Evolutionary conservation across 2,329 filamentous ascomycete species (phyloP).

Genomic region (Achaetomium macrosporum): DNA sequence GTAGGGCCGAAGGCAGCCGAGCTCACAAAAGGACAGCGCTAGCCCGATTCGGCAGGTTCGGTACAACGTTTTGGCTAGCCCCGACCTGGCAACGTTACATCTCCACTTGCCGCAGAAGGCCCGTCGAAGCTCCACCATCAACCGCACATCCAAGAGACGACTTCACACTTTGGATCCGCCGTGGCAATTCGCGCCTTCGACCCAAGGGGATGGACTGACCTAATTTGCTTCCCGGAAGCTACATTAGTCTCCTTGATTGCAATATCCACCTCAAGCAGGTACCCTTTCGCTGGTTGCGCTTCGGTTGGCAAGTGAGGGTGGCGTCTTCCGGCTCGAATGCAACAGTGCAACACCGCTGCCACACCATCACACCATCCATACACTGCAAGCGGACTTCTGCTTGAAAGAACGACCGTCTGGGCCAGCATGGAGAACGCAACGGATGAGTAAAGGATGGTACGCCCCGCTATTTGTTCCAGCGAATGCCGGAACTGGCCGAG

Average conservation of each 20-base stretch:
- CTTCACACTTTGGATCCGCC: not conserved
- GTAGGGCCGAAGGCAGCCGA: not conserved
- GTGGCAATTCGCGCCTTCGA: not conserved
- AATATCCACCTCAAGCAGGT: slow-evolving; percentile 1
- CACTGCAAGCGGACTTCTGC: not conserved
- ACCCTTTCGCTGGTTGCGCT: not conserved
- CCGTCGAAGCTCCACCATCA: not conserved
- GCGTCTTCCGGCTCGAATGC: not conserved
- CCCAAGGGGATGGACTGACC: not conserved
- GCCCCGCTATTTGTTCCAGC: not conserved
- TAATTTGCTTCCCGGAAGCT: not conserved
- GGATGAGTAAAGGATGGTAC: not conserved
- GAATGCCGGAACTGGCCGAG: not conserved
- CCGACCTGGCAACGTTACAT: slow-evolving; percentile 24
- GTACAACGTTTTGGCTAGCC: slow-evolving; percentile 10
- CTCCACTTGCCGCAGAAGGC: not conserved
- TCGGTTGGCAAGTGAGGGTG: no score
- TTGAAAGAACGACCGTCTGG: not conserved
- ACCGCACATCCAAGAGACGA: not conserved
- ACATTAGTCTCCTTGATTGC: not conserved
- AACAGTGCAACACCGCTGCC: not conserved
- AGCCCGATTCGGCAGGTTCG: slow-evolving; percentile 14
- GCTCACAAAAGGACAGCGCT: not conserved
- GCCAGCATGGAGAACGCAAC: not conserved
- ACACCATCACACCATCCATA: not conserved